Evolutionary conservation across 345 rosid genomes (phyloP).

Genomic region (Salix brachista): DNA sequence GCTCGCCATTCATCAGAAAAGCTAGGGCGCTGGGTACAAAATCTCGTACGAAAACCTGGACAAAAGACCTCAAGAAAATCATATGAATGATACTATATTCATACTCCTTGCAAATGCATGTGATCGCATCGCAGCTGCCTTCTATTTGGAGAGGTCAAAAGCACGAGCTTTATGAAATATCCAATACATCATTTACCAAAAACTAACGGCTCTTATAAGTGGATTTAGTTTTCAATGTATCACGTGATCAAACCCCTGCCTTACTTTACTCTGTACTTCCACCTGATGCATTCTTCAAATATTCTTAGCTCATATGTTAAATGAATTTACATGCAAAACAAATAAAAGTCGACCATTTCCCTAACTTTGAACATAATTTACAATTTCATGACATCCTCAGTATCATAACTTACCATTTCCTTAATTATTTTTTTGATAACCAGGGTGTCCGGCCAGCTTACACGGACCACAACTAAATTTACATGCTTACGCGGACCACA

Average conservation of each 20-base stretch:
- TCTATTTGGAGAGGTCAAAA: not conserved
- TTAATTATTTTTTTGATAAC: too few relatives aligned
- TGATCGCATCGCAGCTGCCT: not conserved
- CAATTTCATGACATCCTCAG: not conserved
- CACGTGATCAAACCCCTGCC: not conserved
- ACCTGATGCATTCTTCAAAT: not conserved
- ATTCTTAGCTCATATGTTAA: not conserved
- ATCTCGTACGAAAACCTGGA: conserved; percentile 72
- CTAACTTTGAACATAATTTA: not conserved
- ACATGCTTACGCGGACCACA: too few relatives aligned
- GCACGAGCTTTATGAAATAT: not conserved
- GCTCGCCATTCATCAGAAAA: conserved; percentile 73
- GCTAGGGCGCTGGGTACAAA: conserved; percentile 85
- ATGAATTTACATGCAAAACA: not conserved
- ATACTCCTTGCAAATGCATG: not conserved
- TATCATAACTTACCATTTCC: not conserved
- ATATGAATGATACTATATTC: not conserved
- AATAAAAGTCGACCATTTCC: not conserved
- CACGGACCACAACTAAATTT: too few relatives aligned
- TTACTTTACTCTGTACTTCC: not conserved
- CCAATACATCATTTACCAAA: not conserved
- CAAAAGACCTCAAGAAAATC: not conserved
- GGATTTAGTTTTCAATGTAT: not conserved
- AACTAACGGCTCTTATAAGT: not conserved
- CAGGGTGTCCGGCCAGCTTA: too few relatives aligned